Conservation (phyloP, 2,329 filamentous ascomycete species). For the Fusarium vanettenii region DNA sequence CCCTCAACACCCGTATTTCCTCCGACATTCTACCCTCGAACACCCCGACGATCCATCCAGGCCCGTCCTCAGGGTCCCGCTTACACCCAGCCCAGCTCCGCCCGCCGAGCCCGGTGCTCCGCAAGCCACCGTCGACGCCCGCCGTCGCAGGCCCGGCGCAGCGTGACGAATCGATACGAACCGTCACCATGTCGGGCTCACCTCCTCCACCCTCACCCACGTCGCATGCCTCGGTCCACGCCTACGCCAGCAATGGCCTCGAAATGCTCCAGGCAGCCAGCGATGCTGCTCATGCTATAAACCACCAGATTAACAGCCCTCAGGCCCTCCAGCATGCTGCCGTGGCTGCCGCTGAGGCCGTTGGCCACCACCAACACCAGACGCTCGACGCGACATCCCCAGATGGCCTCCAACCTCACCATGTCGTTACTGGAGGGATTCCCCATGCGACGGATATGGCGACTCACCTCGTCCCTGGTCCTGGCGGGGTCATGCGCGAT, state of each 20-base stretch:
- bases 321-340: conserved; percentile 55
- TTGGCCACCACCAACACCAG: conserved; percentile 38
- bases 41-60: conserved; percentile 29
- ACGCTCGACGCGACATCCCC: conserved; percentile 24
- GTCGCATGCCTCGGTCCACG: conserved; percentile 51
- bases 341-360: conserved; percentile 48
- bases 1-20: conserved; percentile 53
- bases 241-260: conserved; percentile 59
- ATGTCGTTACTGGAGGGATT: not conserved
- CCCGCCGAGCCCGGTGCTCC: conserved; percentile 37
- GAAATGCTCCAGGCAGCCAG: conserved; percentile 60
- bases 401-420: conserved; percentile 16
- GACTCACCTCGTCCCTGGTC: conserved; percentile 39
- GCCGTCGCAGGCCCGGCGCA: conserved; percentile 32
- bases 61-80: conserved; percentile 36
- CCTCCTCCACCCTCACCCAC: conserved; percentile 41
- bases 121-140: conserved; percentile 18
- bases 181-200: conserved; percentile 40
- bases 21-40: conserved; percentile 56
- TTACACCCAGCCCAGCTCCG: conserved; percentile 25
- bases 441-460: conserved; percentile 35
- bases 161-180: conserved; percentile 4
- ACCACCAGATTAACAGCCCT: conserved; percentile 47
- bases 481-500: conserved; percentile 49
- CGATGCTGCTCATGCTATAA: conserved; percentile 54